phyloP scores from a whole-genome alignment of 2,329 filamentous ascomycete genomes.

The Epichloe scottii region DNA sequence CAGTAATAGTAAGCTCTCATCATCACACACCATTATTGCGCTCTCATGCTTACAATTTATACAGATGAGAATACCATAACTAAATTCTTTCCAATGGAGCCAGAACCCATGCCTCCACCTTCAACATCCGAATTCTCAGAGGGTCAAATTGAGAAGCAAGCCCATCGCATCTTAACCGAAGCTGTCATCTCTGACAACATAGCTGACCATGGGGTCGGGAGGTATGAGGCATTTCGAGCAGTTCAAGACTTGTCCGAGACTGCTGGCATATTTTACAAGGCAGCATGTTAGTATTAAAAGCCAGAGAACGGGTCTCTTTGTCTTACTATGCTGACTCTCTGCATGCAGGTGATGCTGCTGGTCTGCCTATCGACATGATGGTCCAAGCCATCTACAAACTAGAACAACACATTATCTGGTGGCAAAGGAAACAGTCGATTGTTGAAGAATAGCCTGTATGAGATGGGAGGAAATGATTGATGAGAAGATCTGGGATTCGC shows the following conservation, averaged over 20 bases:
- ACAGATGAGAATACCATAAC: constrained; percentile 18
- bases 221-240: constrained; percentile 20
- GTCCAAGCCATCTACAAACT: constrained; percentile 26
- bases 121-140: constrained; percentile 13
- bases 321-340: not conserved
- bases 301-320: not conserved
- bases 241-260: constrained; percentile 19
- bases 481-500: not conserved
- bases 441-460: not conserved
- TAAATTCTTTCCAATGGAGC: constrained; percentile 23
- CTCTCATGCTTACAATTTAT: not conserved
- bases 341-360: constrained; percentile 18
- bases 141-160: constrained; percentile 14
- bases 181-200: constrained; percentile 6
- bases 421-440: constrained; percentile 16
- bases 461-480: not conserved
- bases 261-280: constrained; percentile 20
- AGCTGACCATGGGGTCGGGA: not conserved
- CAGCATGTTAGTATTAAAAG: constrained; percentile 16
- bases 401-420: constrained; percentile 22
- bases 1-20: constrained; percentile 17
- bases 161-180: constrained; percentile 11
- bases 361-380: constrained; percentile 21
- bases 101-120: constrained; percentile 8
- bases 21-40: not conserved